Evolutionary conservation across 768 basidiomycete species (phyloP), one percentile per base, ranked within the genome.

Genomic region (Amanita phalloides): DNA sequence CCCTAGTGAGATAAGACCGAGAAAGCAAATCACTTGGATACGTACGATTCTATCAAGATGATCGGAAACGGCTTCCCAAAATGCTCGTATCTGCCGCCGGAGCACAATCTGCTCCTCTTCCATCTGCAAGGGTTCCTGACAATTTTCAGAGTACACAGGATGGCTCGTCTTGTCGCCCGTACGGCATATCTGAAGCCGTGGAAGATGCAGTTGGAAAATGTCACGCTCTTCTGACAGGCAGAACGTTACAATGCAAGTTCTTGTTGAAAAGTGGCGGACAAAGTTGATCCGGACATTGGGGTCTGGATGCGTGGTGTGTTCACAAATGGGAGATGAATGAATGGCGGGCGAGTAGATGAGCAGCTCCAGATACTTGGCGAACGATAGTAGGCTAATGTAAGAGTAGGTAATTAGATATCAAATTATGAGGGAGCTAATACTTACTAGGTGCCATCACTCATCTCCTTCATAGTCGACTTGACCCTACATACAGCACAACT

Each of bases 41-140:
- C 78, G 25, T 52, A 82, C 83, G 54, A 86, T 65, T 54, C 71
- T 69, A 56, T 82, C 79, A 55, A 88, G 66, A 60, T 80, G 74
- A 49, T 79, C 77, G 0, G 77, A 69, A 6, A 86, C 64, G 14
- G 74, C 73, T 57, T 80, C 76, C 84, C 84, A 87, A 81, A 82
- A 86, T 30, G 55, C 58, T 60, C 69, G 73, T 54, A 87, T 85
- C 61, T 87, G 81, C 50, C 69, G 64, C 53, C 81, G 63, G n/a
- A 86, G 62, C 3, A 63, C 56, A 36, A 70, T 70, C 62, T 74
- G 80, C 54, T 76, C 76, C 20, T 69, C 68, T 30, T 67, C 69
- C 10, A 54, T 60, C 6, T 64, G 63, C 10, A 45, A 55, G 7
- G 48, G 54, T 28, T 54, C 44, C 6, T 28, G 9, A 28, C 30